Evolutionary conservation across 768 basidiomycete genomes (phyloP).

Genomic region (Boletus subparvulus): DNA sequence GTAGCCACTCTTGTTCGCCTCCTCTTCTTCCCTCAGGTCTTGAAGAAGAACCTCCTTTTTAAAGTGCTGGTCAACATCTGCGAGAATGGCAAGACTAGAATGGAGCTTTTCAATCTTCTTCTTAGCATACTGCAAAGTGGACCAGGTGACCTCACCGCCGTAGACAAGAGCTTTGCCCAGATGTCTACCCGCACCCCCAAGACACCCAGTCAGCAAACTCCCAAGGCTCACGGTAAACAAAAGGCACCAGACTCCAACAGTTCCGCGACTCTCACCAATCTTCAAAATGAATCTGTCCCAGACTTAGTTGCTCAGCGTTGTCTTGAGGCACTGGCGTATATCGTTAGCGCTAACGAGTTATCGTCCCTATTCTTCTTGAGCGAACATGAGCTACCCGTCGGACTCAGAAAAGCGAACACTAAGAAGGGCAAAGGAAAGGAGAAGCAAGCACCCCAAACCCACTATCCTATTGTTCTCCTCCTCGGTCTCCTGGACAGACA

Average conservation of each 20-base stretch:
- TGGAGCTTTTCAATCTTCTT: conserved; percentile 90
- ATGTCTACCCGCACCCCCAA: conserved; percentile 76
- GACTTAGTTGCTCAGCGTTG: conserved; percentile 93
- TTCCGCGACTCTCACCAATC: conserved; percentile 48
- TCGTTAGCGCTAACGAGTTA: conserved; percentile 80
- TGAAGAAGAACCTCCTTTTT: conserved; percentile 81
- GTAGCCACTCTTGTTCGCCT: conserved; percentile 88
- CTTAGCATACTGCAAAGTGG: conserved; percentile 95
- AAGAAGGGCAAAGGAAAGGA: conserved; percentile 98
- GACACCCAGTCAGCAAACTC: conserved; percentile 38
- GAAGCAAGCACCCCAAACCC: conserved; percentile 73
- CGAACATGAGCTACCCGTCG: conserved; percentile 88
- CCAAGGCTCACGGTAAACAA: conserved; percentile 65
- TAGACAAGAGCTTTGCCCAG: conserved; percentile 92
- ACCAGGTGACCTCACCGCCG: conserved; percentile 84
- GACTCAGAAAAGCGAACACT: conserved; percentile 61
- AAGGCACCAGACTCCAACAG: conserved; percentile 56
- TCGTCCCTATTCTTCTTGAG: conserved; percentile 93
- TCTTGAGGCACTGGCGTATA: conserved; percentile 84
- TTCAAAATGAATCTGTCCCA: conserved; percentile 79
- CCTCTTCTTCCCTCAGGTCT: conserved; percentile 93
- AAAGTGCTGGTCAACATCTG: conserved; percentile 93
- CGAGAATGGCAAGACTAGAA: conserved; percentile 89
- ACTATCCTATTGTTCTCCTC: conserved; percentile 89
- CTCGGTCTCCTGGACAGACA: conserved; percentile 87